Conservation (phyloP, 345 rosid genomes). For the Euphorbia tirucalli region DNA sequence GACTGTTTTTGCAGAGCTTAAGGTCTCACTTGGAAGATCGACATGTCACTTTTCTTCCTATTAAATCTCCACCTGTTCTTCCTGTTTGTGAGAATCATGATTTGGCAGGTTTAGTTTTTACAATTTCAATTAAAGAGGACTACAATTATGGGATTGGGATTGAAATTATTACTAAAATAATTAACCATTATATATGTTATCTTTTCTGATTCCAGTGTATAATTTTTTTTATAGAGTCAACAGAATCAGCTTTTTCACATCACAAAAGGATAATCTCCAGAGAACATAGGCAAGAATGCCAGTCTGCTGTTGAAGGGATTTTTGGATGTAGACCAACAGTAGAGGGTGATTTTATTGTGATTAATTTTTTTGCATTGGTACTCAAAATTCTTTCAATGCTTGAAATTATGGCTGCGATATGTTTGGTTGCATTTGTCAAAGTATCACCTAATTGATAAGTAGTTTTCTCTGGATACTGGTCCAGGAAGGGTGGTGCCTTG, state of each 20-base stretch:
- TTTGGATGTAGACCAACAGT: conserved; percentile 48
- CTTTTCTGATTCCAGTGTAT: background rate
- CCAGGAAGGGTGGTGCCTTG: conserved; percentile 97
- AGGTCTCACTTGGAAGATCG: conserved; percentile 47
- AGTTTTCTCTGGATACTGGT: conserved; percentile 17
- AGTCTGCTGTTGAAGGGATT: conserved; percentile 43
- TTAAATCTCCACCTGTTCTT: conserved; percentile 73
- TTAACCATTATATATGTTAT: background rate
- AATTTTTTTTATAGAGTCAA: conserved; percentile 31
- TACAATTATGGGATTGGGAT: background rate
- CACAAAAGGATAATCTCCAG: conserved; percentile 40
- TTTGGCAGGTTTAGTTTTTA: conserved; percentile 32
- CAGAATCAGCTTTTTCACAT: conserved; percentile 27
- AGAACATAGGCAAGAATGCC: conserved; percentile 68
- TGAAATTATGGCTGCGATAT: conserved; percentile 6
- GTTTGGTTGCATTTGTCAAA: background rate
- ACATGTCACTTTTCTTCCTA: conserved; percentile 37
- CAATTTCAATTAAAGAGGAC: background rate
- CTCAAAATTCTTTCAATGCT: conserved; percentile 10
- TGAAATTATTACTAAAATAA: background rate
- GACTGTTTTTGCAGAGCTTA: conserved; percentile 44
- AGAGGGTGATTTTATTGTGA: conserved; percentile 66
- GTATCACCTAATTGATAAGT: conserved; percentile 1
- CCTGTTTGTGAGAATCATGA: conserved; percentile 27
- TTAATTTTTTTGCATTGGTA: conserved; percentile 92